phyloP scores from a whole-genome alignment of 495 filamentous ascomycete species.

The Daldinia grandis region DNA sequence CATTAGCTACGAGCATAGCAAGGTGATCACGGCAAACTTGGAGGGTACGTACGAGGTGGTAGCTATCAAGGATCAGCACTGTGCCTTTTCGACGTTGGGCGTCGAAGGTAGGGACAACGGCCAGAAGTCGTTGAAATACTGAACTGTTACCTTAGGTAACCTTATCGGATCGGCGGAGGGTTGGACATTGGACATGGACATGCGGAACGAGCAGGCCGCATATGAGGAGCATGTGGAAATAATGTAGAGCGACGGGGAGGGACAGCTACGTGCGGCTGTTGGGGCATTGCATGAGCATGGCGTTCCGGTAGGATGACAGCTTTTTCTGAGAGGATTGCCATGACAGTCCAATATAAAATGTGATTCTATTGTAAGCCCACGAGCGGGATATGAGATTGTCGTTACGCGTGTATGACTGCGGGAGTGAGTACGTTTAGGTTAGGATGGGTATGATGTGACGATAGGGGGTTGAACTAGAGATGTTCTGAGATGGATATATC shows the following conservation, averaged over 20 bases:
- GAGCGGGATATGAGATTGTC: neutral
- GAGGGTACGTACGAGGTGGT: slow-evolving; percentile 98
- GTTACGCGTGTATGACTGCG: neutral
- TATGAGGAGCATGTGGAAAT: slow-evolving; percentile 21
- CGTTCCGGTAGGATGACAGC: slow-evolving; percentile 44
- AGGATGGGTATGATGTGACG: neutral
- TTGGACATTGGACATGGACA: slow-evolving; percentile 3
- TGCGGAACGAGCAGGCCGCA: neutral
- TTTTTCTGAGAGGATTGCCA: slow-evolving; percentile 24
- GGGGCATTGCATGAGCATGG: slow-evolving; percentile 47
- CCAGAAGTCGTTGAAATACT: slow-evolving; percentile 33
- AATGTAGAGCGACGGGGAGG: slow-evolving; percentile 18
- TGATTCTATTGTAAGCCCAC: neutral
- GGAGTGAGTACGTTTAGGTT: neutral
- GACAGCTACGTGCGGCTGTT: slow-evolving; percentile 1
- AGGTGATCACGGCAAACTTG: slow-evolving; percentile 81
- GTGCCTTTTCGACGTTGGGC: slow-evolving; percentile 77
- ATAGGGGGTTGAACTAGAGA: neutral
- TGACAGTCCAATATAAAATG: slow-evolving; percentile 18
- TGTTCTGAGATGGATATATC: neutral
- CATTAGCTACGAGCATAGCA: slow-evolving; percentile 78
- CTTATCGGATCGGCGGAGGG: neutral
- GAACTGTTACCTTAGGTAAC: neutral
- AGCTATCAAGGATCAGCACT: slow-evolving; percentile 90
- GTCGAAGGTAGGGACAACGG: slow-evolving; percentile 56